phyloP scores from a whole-genome alignment of 352 stramenopile species.

The Pythium dissimile region DNA sequence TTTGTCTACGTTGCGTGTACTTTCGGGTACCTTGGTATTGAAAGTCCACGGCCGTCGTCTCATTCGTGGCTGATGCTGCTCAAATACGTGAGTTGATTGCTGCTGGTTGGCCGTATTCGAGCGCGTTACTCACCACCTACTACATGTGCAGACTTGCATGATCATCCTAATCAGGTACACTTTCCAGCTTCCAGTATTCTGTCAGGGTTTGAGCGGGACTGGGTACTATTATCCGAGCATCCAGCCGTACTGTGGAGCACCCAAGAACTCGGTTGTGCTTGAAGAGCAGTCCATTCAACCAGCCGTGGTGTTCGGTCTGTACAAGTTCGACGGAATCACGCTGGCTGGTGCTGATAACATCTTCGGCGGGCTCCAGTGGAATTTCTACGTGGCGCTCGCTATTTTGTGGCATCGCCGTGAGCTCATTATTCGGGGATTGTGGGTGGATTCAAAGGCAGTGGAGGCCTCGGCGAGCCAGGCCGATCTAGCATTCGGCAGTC shows the following conservation, averaged over 20 bases:
- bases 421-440: slow-evolving; percentile 75
- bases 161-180: slow-evolving; percentile 58
- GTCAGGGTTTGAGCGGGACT: slow-evolving; percentile 45
- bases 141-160: slow-evolving; percentile 26
- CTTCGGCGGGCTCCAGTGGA: slow-evolving; percentile 74
- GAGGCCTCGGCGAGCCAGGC: slow-evolving; percentile 9
- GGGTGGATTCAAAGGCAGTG: slow-evolving; percentile 34
- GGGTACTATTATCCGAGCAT: slow-evolving; percentile 76
- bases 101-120: background rate
- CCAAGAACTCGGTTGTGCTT: slow-evolving; percentile 26
- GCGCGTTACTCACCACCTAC: background rate
- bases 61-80: slow-evolving; percentile 68
- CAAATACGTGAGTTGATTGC: slow-evolving; percentile 60
- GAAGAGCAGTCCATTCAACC: slow-evolving; percentile 67
- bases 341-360: slow-evolving; percentile 36
- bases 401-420: slow-evolving; percentile 81
- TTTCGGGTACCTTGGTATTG: slow-evolving; percentile 70
- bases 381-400: slow-evolving; percentile 78
- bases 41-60: slow-evolving; percentile 68
- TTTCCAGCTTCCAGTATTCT: slow-evolving; percentile 86
- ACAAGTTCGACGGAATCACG: slow-evolving; percentile 80
- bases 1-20: slow-evolving; percentile 66
- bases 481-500: slow-evolving; percentile 18
- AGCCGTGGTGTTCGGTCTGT: slow-evolving; percentile 77
- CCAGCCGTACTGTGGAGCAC: slow-evolving; percentile 66